Evolutionary conservation across 2,329 filamentous ascomycete species (phyloP).

Genomic region (Penicillium oxalicum): DNA sequence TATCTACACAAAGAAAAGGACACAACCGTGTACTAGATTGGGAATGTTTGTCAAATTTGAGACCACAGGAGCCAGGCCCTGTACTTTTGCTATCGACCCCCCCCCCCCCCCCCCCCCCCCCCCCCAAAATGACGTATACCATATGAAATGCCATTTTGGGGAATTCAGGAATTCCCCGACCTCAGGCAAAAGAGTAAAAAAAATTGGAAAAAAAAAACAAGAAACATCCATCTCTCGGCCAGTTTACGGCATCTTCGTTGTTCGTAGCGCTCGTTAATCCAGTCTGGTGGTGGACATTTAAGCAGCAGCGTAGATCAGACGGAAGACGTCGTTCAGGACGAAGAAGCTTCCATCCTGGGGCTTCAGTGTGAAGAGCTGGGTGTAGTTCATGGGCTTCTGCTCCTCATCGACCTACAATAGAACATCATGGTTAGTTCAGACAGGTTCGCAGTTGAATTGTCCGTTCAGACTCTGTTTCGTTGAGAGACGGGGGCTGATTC

Average conservation of each 20-base stretch:
- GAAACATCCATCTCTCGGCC: not conserved
- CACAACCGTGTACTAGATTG: too few relatives aligned
- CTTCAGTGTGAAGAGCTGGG: slow-evolving; percentile 79
- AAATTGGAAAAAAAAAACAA: slow-evolving; percentile 3
- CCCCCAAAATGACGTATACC: not conserved
- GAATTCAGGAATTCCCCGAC: not conserved
- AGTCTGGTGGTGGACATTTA: slow-evolving; percentile 5
- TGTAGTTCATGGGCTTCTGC: slow-evolving; percentile 82
- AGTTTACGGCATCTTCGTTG: slow-evolving; percentile 8
- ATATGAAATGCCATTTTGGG: not conserved
- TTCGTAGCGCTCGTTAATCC: slow-evolving; percentile 15
- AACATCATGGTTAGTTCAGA: not conserved
- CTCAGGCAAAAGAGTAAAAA: too few relatives aligned
- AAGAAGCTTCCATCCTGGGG: slow-evolving; percentile 70
- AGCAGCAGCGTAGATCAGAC: slow-evolving; percentile 61
- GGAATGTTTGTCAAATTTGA: too few relatives aligned
- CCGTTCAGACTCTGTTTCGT: too few relatives aligned
- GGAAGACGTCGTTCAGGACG: slow-evolving; percentile 93
- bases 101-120: too few relatives aligned
- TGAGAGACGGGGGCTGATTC: not conserved
- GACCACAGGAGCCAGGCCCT: too few relatives aligned
- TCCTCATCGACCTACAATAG: slow-evolving; percentile 70
- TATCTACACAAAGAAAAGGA: too few relatives aligned
- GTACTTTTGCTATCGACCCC: too few relatives aligned
- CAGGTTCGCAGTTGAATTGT: not conserved